phyloP scores from a whole-genome alignment of 345 rosid species.

The Syzygium aromaticum region DNA sequence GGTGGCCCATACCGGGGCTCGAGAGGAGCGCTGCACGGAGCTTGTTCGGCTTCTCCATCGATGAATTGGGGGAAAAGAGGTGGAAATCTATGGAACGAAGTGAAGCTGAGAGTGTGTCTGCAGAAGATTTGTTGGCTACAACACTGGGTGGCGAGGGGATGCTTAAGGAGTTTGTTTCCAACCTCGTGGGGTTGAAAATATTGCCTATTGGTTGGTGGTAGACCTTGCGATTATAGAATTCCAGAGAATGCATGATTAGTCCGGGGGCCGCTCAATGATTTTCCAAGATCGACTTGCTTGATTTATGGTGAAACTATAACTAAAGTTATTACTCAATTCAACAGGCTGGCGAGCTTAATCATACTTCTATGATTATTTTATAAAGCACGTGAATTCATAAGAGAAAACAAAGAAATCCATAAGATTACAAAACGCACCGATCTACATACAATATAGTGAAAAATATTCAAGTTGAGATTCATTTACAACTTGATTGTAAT shows the following conservation, averaged over 20 bases:
- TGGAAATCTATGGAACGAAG: not conserved
- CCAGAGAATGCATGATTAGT: too few species aligned
- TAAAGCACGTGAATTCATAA: not conserved
- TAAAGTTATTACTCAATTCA: not conserved
- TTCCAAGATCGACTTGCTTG: not conserved
- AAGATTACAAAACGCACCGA: not conserved
- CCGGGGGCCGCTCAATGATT: conserved; percentile 1
- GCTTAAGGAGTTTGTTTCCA: not conserved
- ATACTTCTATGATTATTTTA: not conserved
- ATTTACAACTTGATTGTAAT: not conserved
- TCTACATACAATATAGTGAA: not conserved
- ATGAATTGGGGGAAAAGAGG: not conserved
- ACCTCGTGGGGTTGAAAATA: not conserved
- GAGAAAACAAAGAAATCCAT: not conserved
- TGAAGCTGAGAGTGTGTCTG: not conserved
- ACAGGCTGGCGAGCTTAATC: not conserved
- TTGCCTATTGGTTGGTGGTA: too few species aligned
- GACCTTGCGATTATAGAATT: too few species aligned
- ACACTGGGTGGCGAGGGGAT: not conserved
- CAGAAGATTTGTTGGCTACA: not conserved
- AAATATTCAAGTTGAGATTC: not conserved
- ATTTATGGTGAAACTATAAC: not conserved
- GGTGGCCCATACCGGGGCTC: conserved; percentile 56
- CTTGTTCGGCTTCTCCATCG: not conserved
- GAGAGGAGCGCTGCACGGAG: conserved; percentile 33